These are phyloP conservation scores for Firmiana major DNA, from an alignment of 345 rosid genomes.

Conservation along the genomic window DNA sequence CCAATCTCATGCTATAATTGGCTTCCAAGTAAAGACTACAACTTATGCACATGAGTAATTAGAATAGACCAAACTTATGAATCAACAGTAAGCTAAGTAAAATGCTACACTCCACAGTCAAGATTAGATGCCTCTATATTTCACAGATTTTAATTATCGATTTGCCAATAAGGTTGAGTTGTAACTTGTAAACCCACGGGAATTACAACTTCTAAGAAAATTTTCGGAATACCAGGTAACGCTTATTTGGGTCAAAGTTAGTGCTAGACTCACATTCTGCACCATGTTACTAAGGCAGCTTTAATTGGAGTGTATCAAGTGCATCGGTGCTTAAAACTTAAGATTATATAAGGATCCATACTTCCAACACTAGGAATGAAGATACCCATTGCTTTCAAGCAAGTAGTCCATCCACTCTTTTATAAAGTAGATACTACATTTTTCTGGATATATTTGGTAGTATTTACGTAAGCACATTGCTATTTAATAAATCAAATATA, in stretches of 20 bases:
- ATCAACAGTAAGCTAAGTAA: not conserved
- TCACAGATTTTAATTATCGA: not conserved
- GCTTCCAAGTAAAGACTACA: not conserved
- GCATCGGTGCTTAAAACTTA: not conserved
- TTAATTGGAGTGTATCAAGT: not conserved
- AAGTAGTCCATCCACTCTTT: not conserved
- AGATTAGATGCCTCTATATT: not conserved
- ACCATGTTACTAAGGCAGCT: not conserved
- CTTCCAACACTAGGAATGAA: not conserved
- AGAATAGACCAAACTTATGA: not conserved
- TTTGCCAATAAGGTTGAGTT: not conserved
- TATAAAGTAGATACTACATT: not conserved
- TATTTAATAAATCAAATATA: not conserved
- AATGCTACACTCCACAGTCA: not conserved
- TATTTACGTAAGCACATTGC: not conserved
- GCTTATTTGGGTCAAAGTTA: not conserved
- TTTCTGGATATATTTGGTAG: not conserved
- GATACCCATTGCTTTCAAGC: not conserved
- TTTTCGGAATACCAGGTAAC: not conserved
- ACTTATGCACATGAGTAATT: not conserved
- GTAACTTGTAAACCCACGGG: not conserved
- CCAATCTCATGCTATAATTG: not conserved
- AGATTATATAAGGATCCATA: not conserved
- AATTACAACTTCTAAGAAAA: not conserved
- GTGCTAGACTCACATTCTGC: not conserved